Conservation (phyloP, 2,329 filamentous ascomycete genomes). For the Calonectria montana region DNA sequence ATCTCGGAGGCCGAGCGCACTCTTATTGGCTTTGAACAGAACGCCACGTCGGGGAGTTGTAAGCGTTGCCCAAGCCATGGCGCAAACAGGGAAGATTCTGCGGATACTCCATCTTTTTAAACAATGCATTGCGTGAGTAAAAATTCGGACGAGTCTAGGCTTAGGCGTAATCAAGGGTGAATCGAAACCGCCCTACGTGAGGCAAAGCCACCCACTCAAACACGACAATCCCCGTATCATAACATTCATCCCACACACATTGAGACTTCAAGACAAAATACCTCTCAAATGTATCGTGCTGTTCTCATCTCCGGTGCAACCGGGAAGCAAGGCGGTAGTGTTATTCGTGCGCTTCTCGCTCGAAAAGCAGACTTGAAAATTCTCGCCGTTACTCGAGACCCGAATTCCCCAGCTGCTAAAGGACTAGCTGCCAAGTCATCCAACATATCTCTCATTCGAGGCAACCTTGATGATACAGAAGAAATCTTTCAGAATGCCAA, state of each 20-base stretch:
- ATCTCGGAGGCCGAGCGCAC: neutral
- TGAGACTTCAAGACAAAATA: neutral
- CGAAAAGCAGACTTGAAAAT: constrained; percentile 57
- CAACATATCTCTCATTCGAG: constrained; percentile 66
- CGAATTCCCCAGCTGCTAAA: constrained; percentile 61
- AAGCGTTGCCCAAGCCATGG: neutral
- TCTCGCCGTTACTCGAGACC: constrained; percentile 70
- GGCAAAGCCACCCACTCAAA: neutral
- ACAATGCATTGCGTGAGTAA: no score
- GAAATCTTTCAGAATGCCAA: constrained; percentile 61
- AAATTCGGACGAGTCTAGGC: neutral
- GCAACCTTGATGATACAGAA: constrained; percentile 64
- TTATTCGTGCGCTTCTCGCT: neutral
- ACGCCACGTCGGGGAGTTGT: neutral
- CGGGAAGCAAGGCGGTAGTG: neutral
- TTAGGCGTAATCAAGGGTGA: no score
- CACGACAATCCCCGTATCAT: no score
- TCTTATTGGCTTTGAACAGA: neutral
- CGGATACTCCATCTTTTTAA: neutral
- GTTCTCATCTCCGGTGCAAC: neutral
- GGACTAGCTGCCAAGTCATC: constrained; percentile 57
- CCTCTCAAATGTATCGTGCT: neutral
- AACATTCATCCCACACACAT: neutral
- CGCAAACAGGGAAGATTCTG: neutral
- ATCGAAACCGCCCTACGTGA: neutral